A percentile compares a stretch with the other conserved stretches of the same genome.
These are phyloP conservation scores for Mycena pura DNA, from an alignment of 768 basidiomycete species.

Conservation along the genomic window DNA sequence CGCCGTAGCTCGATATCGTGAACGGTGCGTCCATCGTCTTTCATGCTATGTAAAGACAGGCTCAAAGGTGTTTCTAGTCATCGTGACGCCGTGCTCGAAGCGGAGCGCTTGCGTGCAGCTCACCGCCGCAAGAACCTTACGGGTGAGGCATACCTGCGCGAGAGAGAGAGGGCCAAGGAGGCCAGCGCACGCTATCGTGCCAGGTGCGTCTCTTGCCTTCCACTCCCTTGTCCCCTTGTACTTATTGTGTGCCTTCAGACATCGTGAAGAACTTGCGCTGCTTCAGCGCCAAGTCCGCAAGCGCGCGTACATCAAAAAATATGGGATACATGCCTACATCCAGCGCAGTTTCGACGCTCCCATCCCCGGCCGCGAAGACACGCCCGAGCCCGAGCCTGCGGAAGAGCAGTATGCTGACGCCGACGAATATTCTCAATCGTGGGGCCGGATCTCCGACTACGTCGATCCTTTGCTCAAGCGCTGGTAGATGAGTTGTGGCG, in stretches of 20 bases:
- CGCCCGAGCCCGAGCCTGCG: neutral
- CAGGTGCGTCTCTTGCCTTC: neutral
- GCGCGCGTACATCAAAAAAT: neutral
- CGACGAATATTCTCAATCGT: neutral
- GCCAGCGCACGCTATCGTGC: conserved; percentile 1
- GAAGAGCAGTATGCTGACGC: neutral
- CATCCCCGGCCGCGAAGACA: neutral
- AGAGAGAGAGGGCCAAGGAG: neutral
- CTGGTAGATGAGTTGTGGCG: neutral
- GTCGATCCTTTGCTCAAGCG: neutral
- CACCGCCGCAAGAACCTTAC: neutral
- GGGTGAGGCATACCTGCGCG: neutral
- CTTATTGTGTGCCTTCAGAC: neutral
- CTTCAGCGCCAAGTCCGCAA: conserved; percentile 6
- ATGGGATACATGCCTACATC: neutral
- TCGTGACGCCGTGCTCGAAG: neutral
- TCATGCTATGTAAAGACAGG: neutral
- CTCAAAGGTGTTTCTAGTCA: neutral
- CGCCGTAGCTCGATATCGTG: neutral
- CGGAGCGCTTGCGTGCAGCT: neutral
- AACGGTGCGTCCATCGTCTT: neutral
- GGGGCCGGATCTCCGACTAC: neutral
- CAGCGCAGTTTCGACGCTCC: conserved; percentile 13
- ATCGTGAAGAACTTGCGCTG: neutral
- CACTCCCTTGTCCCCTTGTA: neutral